Conservation (phyloP, 1,284 basidiomycete genomes). For the Amylostereum chailletii region DNA sequence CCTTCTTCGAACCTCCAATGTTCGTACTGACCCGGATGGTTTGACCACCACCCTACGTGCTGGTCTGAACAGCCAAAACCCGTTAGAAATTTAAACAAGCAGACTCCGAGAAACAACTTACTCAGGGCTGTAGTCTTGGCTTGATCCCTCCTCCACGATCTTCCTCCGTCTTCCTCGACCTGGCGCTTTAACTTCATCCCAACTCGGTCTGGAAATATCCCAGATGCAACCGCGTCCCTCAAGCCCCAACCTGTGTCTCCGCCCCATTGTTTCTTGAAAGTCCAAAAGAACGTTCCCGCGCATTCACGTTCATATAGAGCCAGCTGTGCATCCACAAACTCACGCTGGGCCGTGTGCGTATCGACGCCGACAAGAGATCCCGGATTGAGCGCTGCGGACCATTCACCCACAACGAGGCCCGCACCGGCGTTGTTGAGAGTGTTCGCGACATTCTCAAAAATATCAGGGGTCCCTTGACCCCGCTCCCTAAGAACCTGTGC, state of each 20-base stretch:
- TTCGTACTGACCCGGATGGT: constrained; percentile 43
- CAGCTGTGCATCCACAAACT: constrained; percentile 62
- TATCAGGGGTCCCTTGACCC: constrained; percentile 29
- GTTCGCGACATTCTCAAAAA: constrained; percentile 33
- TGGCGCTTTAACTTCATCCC: constrained; percentile 21
- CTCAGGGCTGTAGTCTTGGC: constrained; percentile 32
- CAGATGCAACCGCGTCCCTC: constrained; percentile 55
- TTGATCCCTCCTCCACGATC: constrained; percentile 21
- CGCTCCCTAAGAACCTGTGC: constrained; percentile 34
- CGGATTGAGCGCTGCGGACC: constrained; percentile 73
- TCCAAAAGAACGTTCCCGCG: constrained; percentile 86
- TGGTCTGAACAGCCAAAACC: constrained; percentile 25
- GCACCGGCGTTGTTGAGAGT: constrained; percentile 41
- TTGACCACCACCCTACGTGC: constrained; percentile 53
- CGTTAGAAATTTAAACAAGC: background rate
- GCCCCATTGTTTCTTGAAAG: constrained; percentile 65
- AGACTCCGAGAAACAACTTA: constrained; percentile 17
- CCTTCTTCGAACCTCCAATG: constrained; percentile 63
- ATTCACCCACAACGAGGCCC: constrained; percentile 76
- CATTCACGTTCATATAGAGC: constrained; percentile 58
- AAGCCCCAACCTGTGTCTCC: constrained; percentile 78
- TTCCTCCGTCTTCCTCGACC: constrained; percentile 13
- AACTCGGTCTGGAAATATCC: constrained; percentile 37
- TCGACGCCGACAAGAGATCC: constrained; percentile 41
- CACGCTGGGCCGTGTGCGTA: constrained; percentile 34